These are phyloP conservation scores for Ogataea methylovora DNA, from an alignment of 805 yeast species.

Conservation along the genomic window DNA sequence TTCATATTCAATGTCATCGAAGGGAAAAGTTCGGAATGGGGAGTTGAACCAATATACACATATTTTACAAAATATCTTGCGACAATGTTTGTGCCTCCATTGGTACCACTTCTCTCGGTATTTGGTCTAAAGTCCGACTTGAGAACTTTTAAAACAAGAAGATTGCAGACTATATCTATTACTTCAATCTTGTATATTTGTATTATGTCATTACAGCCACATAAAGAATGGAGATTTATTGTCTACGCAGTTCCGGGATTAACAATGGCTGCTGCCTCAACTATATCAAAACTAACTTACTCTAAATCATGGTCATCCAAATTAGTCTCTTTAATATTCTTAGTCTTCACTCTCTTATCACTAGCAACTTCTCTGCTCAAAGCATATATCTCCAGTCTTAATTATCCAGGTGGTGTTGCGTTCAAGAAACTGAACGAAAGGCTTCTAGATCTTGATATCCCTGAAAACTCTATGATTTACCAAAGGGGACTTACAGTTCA, in stretches of 20 bases:
- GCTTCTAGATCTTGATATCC: slow-evolving; percentile 1
- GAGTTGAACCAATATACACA: slow-evolving; percentile 64
- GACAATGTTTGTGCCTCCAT: slow-evolving; percentile 39
- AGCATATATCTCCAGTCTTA: slow-evolving; percentile 58
- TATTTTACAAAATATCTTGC: slow-evolving; percentile 54
- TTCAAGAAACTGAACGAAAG: slow-evolving; percentile 39
- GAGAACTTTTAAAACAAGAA: slow-evolving; percentile 19
- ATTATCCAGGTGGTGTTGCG: slow-evolving; percentile 90
- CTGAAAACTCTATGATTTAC: neutral
- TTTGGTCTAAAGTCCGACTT: slow-evolving; percentile 24
- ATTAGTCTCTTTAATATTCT: slow-evolving; percentile 22
- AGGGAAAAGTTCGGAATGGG: slow-evolving; percentile 78
- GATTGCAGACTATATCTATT: slow-evolving; percentile 38
- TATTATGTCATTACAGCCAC: slow-evolving; percentile 74
- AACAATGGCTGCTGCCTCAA: slow-evolving; percentile 52
- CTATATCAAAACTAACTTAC: slow-evolving; percentile 5
- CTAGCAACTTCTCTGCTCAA: slow-evolving; percentile 38
- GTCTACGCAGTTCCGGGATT: slow-evolving; percentile 67
- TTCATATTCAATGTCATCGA: slow-evolving; percentile 69
- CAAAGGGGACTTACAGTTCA: slow-evolving; percentile 40
- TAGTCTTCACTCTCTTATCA: slow-evolving; percentile 27
- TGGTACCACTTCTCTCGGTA: slow-evolving; percentile 29
- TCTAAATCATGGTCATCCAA: neutral
- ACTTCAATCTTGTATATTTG: slow-evolving; percentile 50
- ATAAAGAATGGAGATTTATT: slow-evolving; percentile 92